Evolutionary conservation across 495 filamentous ascomycete genomes (phyloP), one percentile per base, ranked within the genome.

Genomic region (Talaromyces adpressus): DNA sequence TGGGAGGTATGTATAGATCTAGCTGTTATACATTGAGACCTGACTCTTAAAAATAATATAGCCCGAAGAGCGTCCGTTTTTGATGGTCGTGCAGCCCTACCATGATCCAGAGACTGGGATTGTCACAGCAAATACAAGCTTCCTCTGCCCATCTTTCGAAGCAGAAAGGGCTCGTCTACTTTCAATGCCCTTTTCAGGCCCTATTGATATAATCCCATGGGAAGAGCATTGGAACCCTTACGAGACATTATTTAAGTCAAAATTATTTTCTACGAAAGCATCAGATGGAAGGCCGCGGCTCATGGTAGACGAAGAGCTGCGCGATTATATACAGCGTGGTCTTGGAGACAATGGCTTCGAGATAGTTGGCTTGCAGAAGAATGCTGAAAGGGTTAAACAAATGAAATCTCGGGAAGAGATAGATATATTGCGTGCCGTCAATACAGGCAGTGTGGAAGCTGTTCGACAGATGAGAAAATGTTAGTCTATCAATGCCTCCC

Each of bases 181-280:
- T 16, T 74, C 72, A 12, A 84, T 85, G 70, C 81, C 81, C 0
- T 81, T 81, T 25, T 62, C 51, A 6, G 73, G 80, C 11, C 64
- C 70, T 3, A 63, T 84, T 22, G 71, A 78, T 12, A 79, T 83
- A 14, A 70, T 85, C 16, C 73, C 71, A 0, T 84, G 81, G 77
- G 81, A 84, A 67, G 83, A 85, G 62, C 83, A 84, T 60, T 84
- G 81, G 82, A 73, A 84, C 67, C 82, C 81, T 6, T 85, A 84
- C 63, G 57, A 59, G 1, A 84, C 80, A 1, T 65, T 84, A 11
- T 67, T 72, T 12, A 54, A 74, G 34, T 75, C 75, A 0, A 71
- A 68, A 47, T 65, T 71, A 4, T 74, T 74, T 29, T 5, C 14
- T 9, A 32, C 60, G 5, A 9, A 16, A 1, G 59, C 68, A 18